Percentiles rank a stretch among this genome's conserved stretches.
phyloP scores from a whole-genome alignment of 2,329 filamentous ascomycete genomes.

The Beauveria scarabaeidicola region DNA sequence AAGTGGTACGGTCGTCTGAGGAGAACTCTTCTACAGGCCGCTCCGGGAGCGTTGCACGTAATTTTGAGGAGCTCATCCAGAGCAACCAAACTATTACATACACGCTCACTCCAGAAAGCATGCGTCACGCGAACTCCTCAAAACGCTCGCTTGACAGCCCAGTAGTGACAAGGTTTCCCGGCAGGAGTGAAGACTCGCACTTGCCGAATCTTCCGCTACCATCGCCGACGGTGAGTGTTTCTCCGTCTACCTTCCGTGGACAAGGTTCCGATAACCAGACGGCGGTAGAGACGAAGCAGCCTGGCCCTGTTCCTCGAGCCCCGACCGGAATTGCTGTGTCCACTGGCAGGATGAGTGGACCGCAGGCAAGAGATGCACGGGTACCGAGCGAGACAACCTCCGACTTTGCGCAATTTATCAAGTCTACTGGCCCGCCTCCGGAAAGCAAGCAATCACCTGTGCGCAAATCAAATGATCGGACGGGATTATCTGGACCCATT shows the following conservation, averaged over 20 bases:
- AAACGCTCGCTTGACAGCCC: constrained; percentile 36
- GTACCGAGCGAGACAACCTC: constrained; percentile 61
- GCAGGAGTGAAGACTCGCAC: constrained; percentile 40
- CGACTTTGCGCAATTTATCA: constrained; percentile 85
- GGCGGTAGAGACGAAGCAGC: constrained; percentile 13
- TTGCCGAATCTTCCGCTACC: constrained; percentile 37
- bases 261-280: constrained; percentile 9
- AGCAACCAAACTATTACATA: constrained; percentile 78
- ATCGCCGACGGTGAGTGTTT: constrained; percentile 18
- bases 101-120: constrained; percentile 70
- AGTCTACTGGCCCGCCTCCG: constrained; percentile 57
- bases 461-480: constrained; percentile 23
- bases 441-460: constrained; percentile 31
- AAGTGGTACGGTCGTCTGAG: constrained; percentile 48
- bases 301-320: constrained; percentile 16
- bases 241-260: constrained; percentile 7
- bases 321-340: constrained; percentile 16
- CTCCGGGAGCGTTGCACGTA: constrained; percentile 52
- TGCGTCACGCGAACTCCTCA: constrained; percentile 60
- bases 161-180: constrained; percentile 30
- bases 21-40: constrained; percentile 39
- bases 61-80: constrained; percentile 72
- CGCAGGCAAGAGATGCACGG: constrained; percentile 61
- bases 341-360: constrained; percentile 16
- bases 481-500: constrained; percentile 13